Base-by-base conservation (phyloP, 768 basidiomycete species). In the Holtermanniella nyarrowii region DNA sequence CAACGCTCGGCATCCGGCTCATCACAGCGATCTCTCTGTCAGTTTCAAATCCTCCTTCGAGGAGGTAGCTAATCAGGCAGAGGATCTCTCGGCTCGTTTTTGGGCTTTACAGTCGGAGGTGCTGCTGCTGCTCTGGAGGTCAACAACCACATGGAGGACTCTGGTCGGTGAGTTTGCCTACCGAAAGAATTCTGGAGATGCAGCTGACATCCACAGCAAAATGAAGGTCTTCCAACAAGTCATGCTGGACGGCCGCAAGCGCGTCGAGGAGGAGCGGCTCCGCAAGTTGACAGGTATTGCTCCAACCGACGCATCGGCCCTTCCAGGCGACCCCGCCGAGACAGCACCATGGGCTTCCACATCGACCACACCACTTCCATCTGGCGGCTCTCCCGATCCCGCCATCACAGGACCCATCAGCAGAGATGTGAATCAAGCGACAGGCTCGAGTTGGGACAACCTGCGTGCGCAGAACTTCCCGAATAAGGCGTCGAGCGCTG, bases 81-180 rank as follows among this genome's bases (percentile, higher is more conserved):
- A 49, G 58, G 58, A 10, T 43, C 49, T n/a, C 21, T 60, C 5
- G 61, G 61, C 11, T 49, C 48, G 5, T 63, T 66, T 41, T 20
- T 61, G 3, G 64, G 64, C 1, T 63, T 66, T 44, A 61, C 60
- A 12, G 40, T 61, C 4, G 64, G 60, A 4, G 60, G 61, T 5
- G 57, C 54, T 1, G 61, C 56, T 12, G 59, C 57, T 24, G 59
- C 64, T 1, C 13, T 61, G 43, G 61, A 65, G 48, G 63, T 65
- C 3, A 58, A 57, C 24, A 52, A 31, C 21, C 50, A 62, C 20
- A 65, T 65, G 63, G 45, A 48, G 24, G 59, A 65, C 55, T 50
- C 59, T 20, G 49, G 56, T 26, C 43, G 59, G 59, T 62, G 26
- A 54, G 61, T 58, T 5, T 20, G 21, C 25, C 22, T n/a, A 16